Evolutionary conservation across 768 basidiomycete genomes (phyloP), one percentile per base, ranked within the genome.

Genomic region (Calocybe indica): DNA sequence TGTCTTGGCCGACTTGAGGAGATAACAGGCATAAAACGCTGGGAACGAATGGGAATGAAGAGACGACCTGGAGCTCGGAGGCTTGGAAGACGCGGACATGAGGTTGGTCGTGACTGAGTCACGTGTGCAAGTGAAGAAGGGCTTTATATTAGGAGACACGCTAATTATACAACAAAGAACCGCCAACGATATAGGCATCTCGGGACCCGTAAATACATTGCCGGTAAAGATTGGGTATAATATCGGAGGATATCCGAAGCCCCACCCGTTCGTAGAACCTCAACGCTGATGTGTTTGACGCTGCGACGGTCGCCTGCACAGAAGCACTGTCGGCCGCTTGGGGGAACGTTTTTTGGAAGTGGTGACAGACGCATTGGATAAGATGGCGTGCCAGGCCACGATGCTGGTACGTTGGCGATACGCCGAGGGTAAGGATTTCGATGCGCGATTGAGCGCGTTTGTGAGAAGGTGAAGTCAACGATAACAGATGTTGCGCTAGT

Each of bases 21-120:
- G 74, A 60, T 92, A 92, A 61, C 88, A 91, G 3, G 87, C 84
- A 60, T 92, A 92, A 62, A 92, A 89, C 0, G 73, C 56, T 0
- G 85, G 85, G 52, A 81, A 78, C 2, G 60, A 58, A 52, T 79
- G 79, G 7, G 62, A 55, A 10, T 63, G 46, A 7, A 71, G 58
- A 9, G 65, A 61, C 0, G 67, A 58, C 9, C 55, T 53, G 22
- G 58, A 40, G 22, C 55, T 52, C 3, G 45, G 15, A 36, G 43
- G 30, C 32, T 48, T 50, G 33, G 35, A 33, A 15, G 30, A 43
- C 10, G 40, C 31, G 30, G 12, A 11, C 29, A 32, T 43, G 42
- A 33, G 31, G 40, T 33, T 11, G 31, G 42, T 32, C 30, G 31
- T 29, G 42, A 12, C 9, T 3, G 35, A 43, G 37, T 45, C 48